Conservation (phyloP, 306 rosid species). For the Quercus ilex region DNA sequence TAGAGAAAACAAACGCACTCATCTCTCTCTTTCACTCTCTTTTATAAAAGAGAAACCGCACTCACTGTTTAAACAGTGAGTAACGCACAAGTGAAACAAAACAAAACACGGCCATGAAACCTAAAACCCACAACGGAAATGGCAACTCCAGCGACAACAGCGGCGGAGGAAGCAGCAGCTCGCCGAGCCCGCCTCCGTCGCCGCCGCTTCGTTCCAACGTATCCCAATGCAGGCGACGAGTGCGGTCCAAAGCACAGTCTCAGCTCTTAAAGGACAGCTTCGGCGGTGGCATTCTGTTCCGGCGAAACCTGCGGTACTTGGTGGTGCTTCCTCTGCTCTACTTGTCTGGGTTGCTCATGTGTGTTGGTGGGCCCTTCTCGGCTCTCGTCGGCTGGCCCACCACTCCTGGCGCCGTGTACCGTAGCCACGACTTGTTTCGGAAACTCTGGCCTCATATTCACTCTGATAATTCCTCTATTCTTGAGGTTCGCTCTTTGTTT, state of each 20-base stretch:
- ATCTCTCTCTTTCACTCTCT: conserved; percentile 5
- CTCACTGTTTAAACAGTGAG: no score
- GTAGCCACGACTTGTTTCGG: conserved; percentile 60
- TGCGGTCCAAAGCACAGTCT: conserved; percentile 50
- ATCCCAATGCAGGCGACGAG: conserved; percentile 52
- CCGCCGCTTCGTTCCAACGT: conserved; percentile 55
- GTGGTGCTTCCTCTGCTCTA: conserved; percentile 72
- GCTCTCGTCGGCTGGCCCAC: conserved; percentile 52
- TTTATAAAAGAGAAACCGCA: background rate
- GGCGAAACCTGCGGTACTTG: conserved; percentile 69
- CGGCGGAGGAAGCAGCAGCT: conserved; percentile 37
- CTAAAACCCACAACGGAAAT: conserved; percentile 44
- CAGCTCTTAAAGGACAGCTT: conserved; percentile 27
- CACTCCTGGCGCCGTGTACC: conserved; percentile 84
- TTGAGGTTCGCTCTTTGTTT: conserved; percentile 45
- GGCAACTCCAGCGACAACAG: conserved; percentile 49
- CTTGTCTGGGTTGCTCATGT: conserved; percentile 79
- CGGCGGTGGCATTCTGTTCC: conserved; percentile 48
- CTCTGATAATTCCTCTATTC: conserved; percentile 66
- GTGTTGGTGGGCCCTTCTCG: conserved; percentile 74
- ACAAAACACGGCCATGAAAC: conserved; percentile 41
- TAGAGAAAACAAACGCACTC: background rate
- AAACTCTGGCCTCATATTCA: conserved; percentile 58
- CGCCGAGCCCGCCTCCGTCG: conserved; percentile 88
- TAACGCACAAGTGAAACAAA: background rate